Base-by-base conservation (phyloP, 257 asterid species). In the Linaria vulgaris region DNA sequence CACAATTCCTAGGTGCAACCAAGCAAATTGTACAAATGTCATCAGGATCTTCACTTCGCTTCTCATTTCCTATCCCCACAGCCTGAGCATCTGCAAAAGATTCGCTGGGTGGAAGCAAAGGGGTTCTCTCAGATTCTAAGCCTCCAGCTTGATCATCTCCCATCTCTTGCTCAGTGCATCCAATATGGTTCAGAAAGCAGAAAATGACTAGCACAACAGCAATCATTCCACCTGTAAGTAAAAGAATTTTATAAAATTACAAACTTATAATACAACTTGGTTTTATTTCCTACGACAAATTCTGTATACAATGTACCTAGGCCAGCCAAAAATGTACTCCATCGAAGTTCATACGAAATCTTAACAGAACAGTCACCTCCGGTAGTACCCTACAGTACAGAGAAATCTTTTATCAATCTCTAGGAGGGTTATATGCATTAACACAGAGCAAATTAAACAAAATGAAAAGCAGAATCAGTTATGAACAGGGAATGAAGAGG, bases 11-110 rank as follows among this genome's bases (percentile, higher is more conserved):
- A 3, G 25, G 20, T 0, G 91, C 91, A 78, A 84, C 89, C 69
- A 82, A 88, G 80, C 98, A 91, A 69, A 91, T 84, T 55, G 95
- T 82, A 73, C 98, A 91, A 50, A 72, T 78, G 43, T 69, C 63
- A 37, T 68, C 90, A 21, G 76, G 74, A 16, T 78, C 90, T 60
- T 76, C 76, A 16, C 70, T 63, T 56, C 74, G 69, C 66, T 66
- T 76, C 39, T 68, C 85, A 37, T 69, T 83, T 41, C 50, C 56
- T 48, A 56, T 66, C 51, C 57, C 70, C 24, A 19, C 69, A 63
- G 41, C 73, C 31, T 59, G 70, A 12, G 69, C 61, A 34, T 76
- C 81, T 44, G 75, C 85, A 67, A 20, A 68, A 45, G 64, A 31
- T 54, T 74, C 88, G 78, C 79, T 81, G 45, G 63, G 75, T 9